Evolutionary conservation across 441 rosid genomes (phyloP), one percentile per base, ranked within the genome.

Genomic region (Geranium incanum): DNA sequence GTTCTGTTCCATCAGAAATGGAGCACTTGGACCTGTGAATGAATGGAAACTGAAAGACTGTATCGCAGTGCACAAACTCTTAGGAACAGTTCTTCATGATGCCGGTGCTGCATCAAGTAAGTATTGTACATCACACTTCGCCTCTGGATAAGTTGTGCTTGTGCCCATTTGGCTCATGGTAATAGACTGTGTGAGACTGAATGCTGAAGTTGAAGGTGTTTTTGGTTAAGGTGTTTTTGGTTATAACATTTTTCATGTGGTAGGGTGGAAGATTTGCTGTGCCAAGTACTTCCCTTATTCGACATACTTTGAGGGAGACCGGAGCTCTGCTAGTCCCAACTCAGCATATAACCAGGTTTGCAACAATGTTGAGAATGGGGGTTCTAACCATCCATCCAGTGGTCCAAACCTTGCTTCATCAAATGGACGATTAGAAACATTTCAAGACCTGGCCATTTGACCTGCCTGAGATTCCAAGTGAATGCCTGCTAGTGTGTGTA

Each of bases 31-130:
- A 77, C 74, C 79, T 19, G 83, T 89, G 68, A 72, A 28, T 71
- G 89, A 78, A 70, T 95, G 99, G 99, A 95, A 90, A 79, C 96
- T 93, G 68, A 86, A 82, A 71, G 98, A 95, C 82, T 88, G 97
- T 78, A 85, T 90, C 76, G 78, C 86, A 36, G 89, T 93, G 71
- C 95, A 93, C 85, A 86, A 87, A 71, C 88, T 91, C 72, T 81
- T 95, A 12, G 85, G 75, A 52, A 75, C 82, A 39, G 84, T 82
- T 81, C 75, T 91, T 76, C 18, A 62, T 36, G 95, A 93, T 70
- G 79, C 83, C 43, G 95, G 86, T 76, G 93, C 95, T 69, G 91
- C 97, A 50, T 73, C 75, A 59, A 88, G 99, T 95, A 88, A 91
- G 96, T 81, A 70, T 43, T 57, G 36, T 38, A 41, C 62, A 52